phyloP scores from a whole-genome alignment of 257 asterid genomes.

The Henckelia pumila region DNA sequence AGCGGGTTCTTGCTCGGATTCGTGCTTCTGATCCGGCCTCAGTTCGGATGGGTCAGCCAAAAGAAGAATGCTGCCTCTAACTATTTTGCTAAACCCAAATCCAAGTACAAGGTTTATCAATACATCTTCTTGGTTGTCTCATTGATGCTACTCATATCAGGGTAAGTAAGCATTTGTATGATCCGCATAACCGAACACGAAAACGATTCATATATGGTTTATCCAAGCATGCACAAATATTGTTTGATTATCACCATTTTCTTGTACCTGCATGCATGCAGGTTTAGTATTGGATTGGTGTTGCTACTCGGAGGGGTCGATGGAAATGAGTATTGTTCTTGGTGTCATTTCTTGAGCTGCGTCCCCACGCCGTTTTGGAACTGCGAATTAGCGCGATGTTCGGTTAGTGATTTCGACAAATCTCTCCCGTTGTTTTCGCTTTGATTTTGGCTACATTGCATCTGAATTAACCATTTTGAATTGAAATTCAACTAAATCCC shows the following conservation, averaged over 20 bases:
- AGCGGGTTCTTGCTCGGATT: constrained; percentile 82
- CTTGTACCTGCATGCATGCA: too few relatives aligned
- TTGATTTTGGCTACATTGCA: background rate
- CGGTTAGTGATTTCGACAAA: constrained; percentile 29
- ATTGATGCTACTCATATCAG: constrained; percentile 35
- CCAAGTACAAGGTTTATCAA: constrained; percentile 78
- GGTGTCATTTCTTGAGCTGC: constrained; percentile 91
- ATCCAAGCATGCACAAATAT: too few relatives aligned
- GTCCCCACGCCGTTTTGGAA: constrained; percentile 83
- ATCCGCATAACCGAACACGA: too few relatives aligned
- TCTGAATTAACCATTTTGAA: too few relatives aligned
- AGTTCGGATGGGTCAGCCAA: constrained; percentile 58
- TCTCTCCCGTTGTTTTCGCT: background rate
- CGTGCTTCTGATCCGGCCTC: constrained; percentile 79
- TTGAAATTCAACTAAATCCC: background rate
- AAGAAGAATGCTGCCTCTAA: constrained; percentile 38
- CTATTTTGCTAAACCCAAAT: constrained; percentile 29
- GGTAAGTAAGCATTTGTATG: constrained; percentile 58
- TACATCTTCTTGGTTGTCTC: constrained; percentile 43
- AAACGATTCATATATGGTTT: too few relatives aligned
- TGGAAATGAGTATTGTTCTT: constrained; percentile 76
- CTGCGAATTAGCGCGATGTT: constrained; percentile 75
- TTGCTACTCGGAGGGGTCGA: constrained; percentile 55
- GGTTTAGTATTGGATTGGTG: constrained; percentile 44
- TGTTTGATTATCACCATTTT: too few relatives aligned